Percentiles rank a stretch among this genome's conserved stretches.
phyloP scores from a whole-genome alignment of 345 rosid species.

The Arabidopsis suecica region DNA sequence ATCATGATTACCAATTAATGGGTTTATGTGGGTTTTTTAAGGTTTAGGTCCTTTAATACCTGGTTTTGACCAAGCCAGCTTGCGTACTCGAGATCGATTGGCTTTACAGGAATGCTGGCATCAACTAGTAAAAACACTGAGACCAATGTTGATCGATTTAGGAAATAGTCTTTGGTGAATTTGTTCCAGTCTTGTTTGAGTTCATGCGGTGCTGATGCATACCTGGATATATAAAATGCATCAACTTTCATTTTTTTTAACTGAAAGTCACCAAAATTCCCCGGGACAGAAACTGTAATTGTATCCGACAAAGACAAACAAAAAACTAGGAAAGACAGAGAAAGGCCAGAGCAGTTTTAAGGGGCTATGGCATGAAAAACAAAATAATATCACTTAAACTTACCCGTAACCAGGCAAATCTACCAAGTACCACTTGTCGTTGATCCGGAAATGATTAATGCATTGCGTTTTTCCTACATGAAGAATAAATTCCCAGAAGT shows the following conservation, averaged over 20 bases:
- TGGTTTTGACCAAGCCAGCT: conserved; percentile 97
- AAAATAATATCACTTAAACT: conserved; percentile 33
- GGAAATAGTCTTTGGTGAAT: conserved; percentile 88
- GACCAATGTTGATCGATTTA: conserved; percentile 79
- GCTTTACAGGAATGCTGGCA: conserved; percentile 91
- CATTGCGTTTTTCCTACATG: conserved; percentile 93
- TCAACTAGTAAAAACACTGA: conserved; percentile 91
- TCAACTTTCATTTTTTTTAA: not conserved
- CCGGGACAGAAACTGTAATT: not conserved
- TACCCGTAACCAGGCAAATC: conserved; percentile 99
- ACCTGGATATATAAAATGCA: conserved; percentile 51
- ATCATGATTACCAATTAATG: conserved; percentile 10
- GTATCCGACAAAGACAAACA: not conserved
- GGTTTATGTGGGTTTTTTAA: not conserved
- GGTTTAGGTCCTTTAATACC: conserved; percentile 50
- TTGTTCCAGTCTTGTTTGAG: conserved; percentile 76
- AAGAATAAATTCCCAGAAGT: not conserved
- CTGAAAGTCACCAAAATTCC: not conserved
- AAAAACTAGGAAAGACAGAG: not conserved
- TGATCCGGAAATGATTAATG: conserved; percentile 93
- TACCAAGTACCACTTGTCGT: conserved; percentile 90
- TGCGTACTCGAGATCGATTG: conserved; percentile 91
- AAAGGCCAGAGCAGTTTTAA: not conserved
- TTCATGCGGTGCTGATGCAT: conserved; percentile 93
- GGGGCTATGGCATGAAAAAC: not conserved